These are phyloP conservation scores for Xerocomellus amylosporus DNA, from an alignment of 768 basidiomycete genomes.

Conservation along the genomic window DNA sequence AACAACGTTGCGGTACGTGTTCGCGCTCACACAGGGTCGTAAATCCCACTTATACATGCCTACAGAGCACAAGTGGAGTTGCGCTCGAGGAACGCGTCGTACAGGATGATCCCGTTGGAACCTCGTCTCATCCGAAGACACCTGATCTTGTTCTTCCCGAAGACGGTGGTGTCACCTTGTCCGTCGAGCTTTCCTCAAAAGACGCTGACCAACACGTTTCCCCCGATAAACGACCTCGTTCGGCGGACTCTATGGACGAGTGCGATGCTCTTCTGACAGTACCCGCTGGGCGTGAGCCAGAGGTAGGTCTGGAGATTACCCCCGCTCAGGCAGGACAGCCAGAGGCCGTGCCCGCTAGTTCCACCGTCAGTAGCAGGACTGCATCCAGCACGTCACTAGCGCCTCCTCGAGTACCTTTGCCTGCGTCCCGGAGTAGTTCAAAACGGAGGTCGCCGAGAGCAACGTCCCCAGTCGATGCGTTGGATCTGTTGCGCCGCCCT, in stretches of 20 bases:
- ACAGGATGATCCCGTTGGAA: background rate
- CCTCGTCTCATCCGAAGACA: background rate
- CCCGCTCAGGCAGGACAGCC: slow-evolving; percentile 10
- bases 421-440: background rate
- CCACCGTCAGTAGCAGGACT: slow-evolving; percentile 13
- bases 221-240: background rate
- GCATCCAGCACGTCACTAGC: slow-evolving; percentile 16
- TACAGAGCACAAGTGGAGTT: background rate
- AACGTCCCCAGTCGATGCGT: background rate
- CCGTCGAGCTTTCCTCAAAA: background rate
- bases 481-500: background rate
- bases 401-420: background rate
- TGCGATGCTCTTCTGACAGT: slow-evolving; percentile 11
- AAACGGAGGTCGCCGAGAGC: background rate
- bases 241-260: slow-evolving; percentile 15
- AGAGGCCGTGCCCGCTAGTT: background rate
- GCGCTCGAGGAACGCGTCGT: background rate
- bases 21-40: background rate
- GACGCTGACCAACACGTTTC: background rate
- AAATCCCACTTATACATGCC: background rate
- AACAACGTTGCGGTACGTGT: background rate
- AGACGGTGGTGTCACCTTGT: background rate
- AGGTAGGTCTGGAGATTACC: slow-evolving; percentile 1
- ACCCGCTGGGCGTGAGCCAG: background rate
- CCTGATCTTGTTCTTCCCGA: slow-evolving; percentile 21